Evolutionary conservation across 2,329 filamentous ascomycete species (phyloP), one percentile per base, ranked within the genome.

Genomic region (Trichoderma atrobrunneum): DNA sequence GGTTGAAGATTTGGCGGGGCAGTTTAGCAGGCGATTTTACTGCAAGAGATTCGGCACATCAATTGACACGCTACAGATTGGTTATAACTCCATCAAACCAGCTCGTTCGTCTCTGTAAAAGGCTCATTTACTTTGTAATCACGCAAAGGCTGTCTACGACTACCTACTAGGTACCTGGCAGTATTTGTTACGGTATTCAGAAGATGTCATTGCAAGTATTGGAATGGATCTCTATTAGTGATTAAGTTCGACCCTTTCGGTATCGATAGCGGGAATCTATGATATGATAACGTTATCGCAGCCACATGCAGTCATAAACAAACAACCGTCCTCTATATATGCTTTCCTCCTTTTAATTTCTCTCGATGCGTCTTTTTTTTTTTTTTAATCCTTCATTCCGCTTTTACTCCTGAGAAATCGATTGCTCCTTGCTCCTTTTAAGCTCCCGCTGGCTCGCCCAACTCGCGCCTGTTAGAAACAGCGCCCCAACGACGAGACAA

Each of bases 401-500:
- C 4, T 54, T 51, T 56, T 16, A 60, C 51, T 43, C 61, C 10
- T 30, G 30, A 30, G 48, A 11, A 5, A 48, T 43, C 10, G 59
- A 36, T 5, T 64, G 34, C 14, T 70, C 54, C 21, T 62, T 66
- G 30, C 32, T 64, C 62, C 65, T 73, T 39, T 18, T 16, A 48
- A 73, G 75, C 72, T 78, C 70, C 30, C 72, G 71, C 36, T 28
- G 54, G 21, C 82, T 81, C 6, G 79, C 81, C 39, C 79, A 71
- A 71, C 81, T 80, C 1, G 86, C 85, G 0, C 79, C 81, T 6
- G 78, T 74, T 30, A 88, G 75, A 26, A 87, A 80, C 0, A 73
- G 73, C 43, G 79, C 80, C 0, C 86, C 86, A 0, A 87, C 56
- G 6, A 87, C 43, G 76, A 88, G 72, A 26, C 79, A 81, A 0